Percentiles rank a stretch among this genome's conserved stretches.
These are phyloP conservation scores for Penicillium frequentans DNA, from an alignment of 2,329 filamentous ascomycete species.

Conservation along the genomic window DNA sequence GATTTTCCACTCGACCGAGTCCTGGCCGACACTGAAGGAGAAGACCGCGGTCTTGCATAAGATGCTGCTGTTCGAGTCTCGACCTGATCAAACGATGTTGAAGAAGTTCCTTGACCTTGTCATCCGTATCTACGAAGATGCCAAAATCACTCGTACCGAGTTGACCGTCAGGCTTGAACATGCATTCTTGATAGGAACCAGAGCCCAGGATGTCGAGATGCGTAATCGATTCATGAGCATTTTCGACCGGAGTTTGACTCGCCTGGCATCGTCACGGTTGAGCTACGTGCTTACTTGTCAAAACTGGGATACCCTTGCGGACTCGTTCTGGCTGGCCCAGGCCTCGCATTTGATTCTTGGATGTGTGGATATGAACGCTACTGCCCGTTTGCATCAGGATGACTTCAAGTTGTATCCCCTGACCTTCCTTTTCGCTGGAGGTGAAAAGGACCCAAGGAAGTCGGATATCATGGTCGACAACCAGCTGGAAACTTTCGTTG, in stretches of 20 bases:
- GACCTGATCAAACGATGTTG: slow-evolving; percentile 78
- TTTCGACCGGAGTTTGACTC: slow-evolving; percentile 92
- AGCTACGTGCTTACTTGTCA: slow-evolving; percentile 87
- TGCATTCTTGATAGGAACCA: slow-evolving; percentile 92
- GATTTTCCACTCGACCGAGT: slow-evolving; percentile 94
- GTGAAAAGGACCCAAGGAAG: slow-evolving; percentile 67
- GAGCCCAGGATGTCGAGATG: slow-evolving; percentile 94
- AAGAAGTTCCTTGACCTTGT: slow-evolving; percentile 94
- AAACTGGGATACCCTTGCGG: slow-evolving; percentile 93
- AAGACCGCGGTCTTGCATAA: slow-evolving; percentile 99
- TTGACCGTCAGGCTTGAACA: slow-evolving; percentile 97
- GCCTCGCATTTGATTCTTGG: slow-evolving; percentile 91
- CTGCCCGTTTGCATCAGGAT: slow-evolving; percentile 74
- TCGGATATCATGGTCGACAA: slow-evolving; percentile 73
- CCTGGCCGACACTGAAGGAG: slow-evolving; percentile 95
- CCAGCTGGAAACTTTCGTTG: slow-evolving; percentile 76
- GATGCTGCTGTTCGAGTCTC: slow-evolving; percentile 93
- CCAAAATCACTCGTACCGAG: slow-evolving; percentile 91
- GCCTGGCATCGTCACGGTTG: slow-evolving; percentile 82
- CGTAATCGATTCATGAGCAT: slow-evolving; percentile 95
- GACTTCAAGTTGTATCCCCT: slow-evolving; percentile 79
- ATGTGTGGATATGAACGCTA: slow-evolving; percentile 80
- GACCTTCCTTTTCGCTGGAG: slow-evolving; percentile 71
- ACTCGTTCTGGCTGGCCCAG: slow-evolving; percentile 96
- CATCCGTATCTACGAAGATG: slow-evolving; percentile 96